Conservation (phyloP, 306 rosid species). For the Cyclanthera cordifolia region DNA sequence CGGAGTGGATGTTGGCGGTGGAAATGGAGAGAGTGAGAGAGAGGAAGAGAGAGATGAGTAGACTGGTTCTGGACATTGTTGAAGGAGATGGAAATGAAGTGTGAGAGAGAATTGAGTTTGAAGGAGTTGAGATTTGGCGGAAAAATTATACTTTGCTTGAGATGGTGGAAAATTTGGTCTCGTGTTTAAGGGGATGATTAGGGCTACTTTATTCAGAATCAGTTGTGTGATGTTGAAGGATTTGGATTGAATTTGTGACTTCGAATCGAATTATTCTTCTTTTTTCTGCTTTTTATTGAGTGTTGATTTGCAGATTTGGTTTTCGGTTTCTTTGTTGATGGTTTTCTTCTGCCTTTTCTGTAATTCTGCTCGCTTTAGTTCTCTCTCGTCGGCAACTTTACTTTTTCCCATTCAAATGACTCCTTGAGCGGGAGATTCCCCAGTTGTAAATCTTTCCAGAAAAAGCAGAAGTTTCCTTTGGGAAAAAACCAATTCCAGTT, state of each 20-base stretch:
- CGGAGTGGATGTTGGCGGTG: constrained; percentile 11
- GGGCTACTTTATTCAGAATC: constrained; percentile 41
- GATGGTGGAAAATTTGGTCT: constrained; percentile 8
- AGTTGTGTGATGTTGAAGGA: constrained; percentile 28
- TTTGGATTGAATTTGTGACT: constrained; percentile 35
- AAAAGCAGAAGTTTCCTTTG: not conserved
- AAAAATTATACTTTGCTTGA: constrained; percentile 39
- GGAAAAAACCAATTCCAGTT: too few species aligned
- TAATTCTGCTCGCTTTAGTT: constrained; percentile 19
- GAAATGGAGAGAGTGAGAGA: constrained; percentile 9
- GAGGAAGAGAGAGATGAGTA: constrained; percentile 22
- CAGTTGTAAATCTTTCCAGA: not conserved
- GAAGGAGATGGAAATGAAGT: not conserved
- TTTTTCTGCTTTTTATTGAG: constrained; percentile 14
- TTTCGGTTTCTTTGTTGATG: not conserved
- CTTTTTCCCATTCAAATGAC: not conserved
- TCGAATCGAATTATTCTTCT: constrained; percentile 27
- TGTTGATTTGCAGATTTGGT: constrained; percentile 19
- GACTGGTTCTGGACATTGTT: not conserved
- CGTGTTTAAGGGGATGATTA: constrained; percentile 19
- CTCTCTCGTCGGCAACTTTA: not conserved
- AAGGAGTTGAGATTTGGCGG: constrained; percentile 4
- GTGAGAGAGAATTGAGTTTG: constrained; percentile 10
- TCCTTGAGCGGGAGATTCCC: not conserved
- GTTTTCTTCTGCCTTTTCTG: constrained; percentile 18